Conservation (phyloP, 176 grass and related monocot species). For the Sorghum bicolor region Sorghum_bicolor_NCBIv3 NC_012872.2:74363001-74363500, state of each 20-base stretch:
- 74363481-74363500: background rate
- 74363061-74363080: background rate
- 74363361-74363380: background rate
- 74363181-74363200: constrained; percentile 73
- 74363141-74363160: background rate
- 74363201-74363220: constrained; percentile 79
- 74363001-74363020: constrained; percentile 39
- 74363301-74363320: background rate
- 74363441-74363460: background rate
- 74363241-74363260: constrained; percentile 45
- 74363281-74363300: background rate
- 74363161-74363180: constrained; percentile 34
- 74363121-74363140: background rate
- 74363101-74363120: background rate
- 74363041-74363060: background rate
- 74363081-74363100: background rate
- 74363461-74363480: background rate
- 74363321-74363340: background rate
- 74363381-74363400: background rate
- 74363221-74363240: constrained; percentile 72
- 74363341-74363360: background rate
- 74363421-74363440: background rate
- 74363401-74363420: background rate
- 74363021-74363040: background rate
- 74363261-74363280: background rate